Evolutionary conservation across 176 grass and related monocot genomes (phyloP).

Genomic region (Oryza brachyantha): DNA sequence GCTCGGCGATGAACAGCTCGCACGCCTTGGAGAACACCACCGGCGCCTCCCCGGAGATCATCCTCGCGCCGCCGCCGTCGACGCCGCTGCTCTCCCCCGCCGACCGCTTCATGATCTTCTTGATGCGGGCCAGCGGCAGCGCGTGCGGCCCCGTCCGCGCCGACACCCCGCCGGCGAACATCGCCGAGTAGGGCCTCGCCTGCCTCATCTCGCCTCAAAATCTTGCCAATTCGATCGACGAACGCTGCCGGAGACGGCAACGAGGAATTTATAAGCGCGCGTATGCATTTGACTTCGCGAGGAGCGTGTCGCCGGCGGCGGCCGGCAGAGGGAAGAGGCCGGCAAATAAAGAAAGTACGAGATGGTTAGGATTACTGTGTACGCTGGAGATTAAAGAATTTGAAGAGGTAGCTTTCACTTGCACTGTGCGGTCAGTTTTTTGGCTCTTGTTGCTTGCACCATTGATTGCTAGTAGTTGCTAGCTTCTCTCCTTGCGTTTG

Average conservation of each 20-base stretch:
- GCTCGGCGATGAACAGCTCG: constrained; percentile 61
- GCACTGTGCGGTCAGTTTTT: neutral
- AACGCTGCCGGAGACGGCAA: neutral
- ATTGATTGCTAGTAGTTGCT: neutral
- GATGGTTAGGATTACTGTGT: neutral
- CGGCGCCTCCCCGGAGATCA: constrained; percentile 71
- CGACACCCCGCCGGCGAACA: constrained; percentile 42
- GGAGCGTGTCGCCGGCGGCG: constrained; percentile 16
- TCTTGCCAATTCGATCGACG: too few relatives aligned
- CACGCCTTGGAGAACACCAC: constrained; percentile 70
- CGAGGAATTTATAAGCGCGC: neutral
- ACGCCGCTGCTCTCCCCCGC: constrained; percentile 33
- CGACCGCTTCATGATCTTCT: constrained; percentile 74
- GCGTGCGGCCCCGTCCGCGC: constrained; percentile 58
- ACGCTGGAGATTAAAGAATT: neutral
- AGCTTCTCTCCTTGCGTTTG: neutral
- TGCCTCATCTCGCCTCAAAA: constrained; percentile 38
- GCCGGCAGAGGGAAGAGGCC: constrained; percentile 32
- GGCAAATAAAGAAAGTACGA: neutral
- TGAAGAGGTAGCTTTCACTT: neutral
- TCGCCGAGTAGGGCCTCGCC: constrained; percentile 50
- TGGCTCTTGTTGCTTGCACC: neutral
- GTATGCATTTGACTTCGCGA: neutral
- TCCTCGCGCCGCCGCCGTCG: constrained; percentile 28
- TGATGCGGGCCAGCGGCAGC: constrained; percentile 72